phyloP scores from a whole-genome alignment of 495 filamentous ascomycete species.

The Parathielavia appendiculata region DNA sequence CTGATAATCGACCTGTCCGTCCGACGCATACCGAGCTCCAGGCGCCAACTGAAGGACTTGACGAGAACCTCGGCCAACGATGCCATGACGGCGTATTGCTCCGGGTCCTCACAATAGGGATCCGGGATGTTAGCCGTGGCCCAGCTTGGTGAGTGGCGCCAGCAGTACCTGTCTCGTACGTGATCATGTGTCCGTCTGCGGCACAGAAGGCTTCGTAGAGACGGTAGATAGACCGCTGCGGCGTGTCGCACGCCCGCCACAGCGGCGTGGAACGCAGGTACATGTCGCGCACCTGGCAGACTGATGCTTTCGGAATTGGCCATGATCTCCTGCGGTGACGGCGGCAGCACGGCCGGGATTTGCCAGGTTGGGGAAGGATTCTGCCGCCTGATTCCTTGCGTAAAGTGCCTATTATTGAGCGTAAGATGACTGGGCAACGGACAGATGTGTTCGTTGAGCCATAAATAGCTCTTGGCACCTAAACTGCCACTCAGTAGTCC shows the following conservation, averaged over 20 bases:
- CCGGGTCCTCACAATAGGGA: slow-evolving; percentile 3
- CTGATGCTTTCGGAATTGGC: not conserved
- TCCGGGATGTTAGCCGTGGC: slow-evolving; percentile 4
- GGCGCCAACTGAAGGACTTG: slow-evolving; percentile 1
- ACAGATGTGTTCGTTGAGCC: no score
- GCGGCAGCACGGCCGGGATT: slow-evolving; percentile 7
- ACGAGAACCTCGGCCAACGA: slow-evolving; percentile 3
- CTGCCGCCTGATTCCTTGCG: no score
- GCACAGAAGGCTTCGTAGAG: slow-evolving; percentile 10
- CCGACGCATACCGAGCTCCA: slow-evolving; percentile 6
- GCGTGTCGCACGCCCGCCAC: slow-evolving; percentile 9
- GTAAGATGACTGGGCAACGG: no score
- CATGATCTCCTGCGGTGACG: slow-evolving; percentile 5
- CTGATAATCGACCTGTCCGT: not conserved
- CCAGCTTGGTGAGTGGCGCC: slow-evolving; percentile 4
- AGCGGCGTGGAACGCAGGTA: slow-evolving; percentile 13
- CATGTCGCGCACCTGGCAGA: slow-evolving; percentile 9
- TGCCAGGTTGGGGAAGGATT: slow-evolving; percentile 6
- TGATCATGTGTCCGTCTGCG: slow-evolving; percentile 11
- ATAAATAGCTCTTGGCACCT: no score
- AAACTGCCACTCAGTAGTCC: no score
- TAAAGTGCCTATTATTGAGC: no score
- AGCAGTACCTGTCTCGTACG: slow-evolving; percentile 13
- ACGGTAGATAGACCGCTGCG: slow-evolving; percentile 1
- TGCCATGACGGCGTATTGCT: slow-evolving; percentile 10